Base-by-base conservation (phyloP, 129 eudicot species). In the Erigeron canadensis region DNA sequence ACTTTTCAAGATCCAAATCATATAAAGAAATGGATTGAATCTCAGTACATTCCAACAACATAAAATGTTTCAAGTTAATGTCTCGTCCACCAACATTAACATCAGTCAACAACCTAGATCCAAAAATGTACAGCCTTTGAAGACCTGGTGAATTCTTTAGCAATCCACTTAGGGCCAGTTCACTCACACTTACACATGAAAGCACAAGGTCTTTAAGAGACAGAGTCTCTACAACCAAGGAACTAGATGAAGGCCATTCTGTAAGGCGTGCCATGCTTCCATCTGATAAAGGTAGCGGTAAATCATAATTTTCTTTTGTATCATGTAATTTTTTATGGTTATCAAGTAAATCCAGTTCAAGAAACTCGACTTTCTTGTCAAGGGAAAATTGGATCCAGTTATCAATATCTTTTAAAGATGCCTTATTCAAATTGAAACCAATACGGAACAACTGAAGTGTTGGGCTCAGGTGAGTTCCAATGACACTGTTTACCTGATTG, bases 401-500 rank as follows among this genome's bases (percentile, higher is more conserved):
- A 73, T 73, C 70, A 21, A 63, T 62, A 38, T 10, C 13, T 0
- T 0, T 0, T 1, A 1, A 8, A 15, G 10, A 15, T 46, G 21
- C 21, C 37, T 1, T 0, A 13, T 50, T 19, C n/a, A 73, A 18
- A 62, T 73, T 48, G 16, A 10, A 62, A 46, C 46, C 8, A 18
- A 73, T 73, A 6, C 10, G 70, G 5, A 73, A 61, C 10, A 8
- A 4, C 7, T 12, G 37, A 69, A 69, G 38, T 34, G 10, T 65
- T 2, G 78, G 54, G 57, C 77, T 76, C 42, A 23, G 53, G 70
- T 73, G 79, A 64, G n/a, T 38, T 23, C 19, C 42, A 37, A 82
- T 40, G 8, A 76, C 84, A 12, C 63, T 73, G 57, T 79, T 56
- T 11, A 82, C 87, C 83, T 81, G 84, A 9, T 65, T 68, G 21